phyloP scores from a whole-genome alignment of 2,329 filamentous ascomycete genomes.

The Balansia obtecta region DNA sequence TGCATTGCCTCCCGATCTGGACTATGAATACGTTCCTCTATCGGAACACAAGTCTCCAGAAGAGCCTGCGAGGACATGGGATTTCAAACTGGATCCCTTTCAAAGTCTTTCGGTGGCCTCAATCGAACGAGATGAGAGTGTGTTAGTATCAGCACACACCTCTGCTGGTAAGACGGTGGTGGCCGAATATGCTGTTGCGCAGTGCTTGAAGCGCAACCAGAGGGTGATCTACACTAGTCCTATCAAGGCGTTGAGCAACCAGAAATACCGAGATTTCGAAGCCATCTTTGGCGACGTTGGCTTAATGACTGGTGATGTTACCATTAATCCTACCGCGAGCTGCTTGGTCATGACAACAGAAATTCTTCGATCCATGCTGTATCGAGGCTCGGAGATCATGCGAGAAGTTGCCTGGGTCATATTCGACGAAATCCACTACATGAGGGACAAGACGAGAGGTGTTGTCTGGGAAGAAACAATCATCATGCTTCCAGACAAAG shows the following conservation, averaged over 20 bases:
- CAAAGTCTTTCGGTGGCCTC: slow-evolving; percentile 90
- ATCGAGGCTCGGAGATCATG: slow-evolving; percentile 97
- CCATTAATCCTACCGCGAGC: slow-evolving; percentile 95
- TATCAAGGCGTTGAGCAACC: slow-evolving; percentile 97
- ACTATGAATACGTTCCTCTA: slow-evolving; percentile 91
- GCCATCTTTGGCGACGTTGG: slow-evolving; percentile 94
- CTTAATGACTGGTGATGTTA: slow-evolving; percentile 97
- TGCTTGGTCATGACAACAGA: slow-evolving; percentile 99
- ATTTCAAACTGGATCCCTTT: slow-evolving; percentile 93
- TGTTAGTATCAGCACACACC: slow-evolving; percentile 92
- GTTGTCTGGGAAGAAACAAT: slow-evolving; percentile 99
- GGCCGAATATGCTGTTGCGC: slow-evolving; percentile 94
- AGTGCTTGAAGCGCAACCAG: slow-evolving; percentile 94
- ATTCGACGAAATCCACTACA: slow-evolving; percentile 97
- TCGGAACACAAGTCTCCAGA: slow-evolving; percentile 86
- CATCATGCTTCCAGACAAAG: slow-evolving; percentile 94
- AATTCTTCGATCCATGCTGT: slow-evolving; percentile 97
- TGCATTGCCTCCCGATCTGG: slow-evolving; percentile 80
- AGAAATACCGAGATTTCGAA: slow-evolving; percentile 95
- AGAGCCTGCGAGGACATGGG: slow-evolving; percentile 70
- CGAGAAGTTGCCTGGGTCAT: slow-evolving; percentile 97
- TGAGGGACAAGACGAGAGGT: slow-evolving; percentile 86
- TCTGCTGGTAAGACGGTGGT: slow-evolving; percentile 97
- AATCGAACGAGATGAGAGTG: slow-evolving; percentile 91
- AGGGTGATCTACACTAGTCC: slow-evolving; percentile 98